These are phyloP conservation scores for Termitomyces sp. DNA, from an alignment of 1,284 basidiomycete species.

Conservation along the genomic window DNA sequence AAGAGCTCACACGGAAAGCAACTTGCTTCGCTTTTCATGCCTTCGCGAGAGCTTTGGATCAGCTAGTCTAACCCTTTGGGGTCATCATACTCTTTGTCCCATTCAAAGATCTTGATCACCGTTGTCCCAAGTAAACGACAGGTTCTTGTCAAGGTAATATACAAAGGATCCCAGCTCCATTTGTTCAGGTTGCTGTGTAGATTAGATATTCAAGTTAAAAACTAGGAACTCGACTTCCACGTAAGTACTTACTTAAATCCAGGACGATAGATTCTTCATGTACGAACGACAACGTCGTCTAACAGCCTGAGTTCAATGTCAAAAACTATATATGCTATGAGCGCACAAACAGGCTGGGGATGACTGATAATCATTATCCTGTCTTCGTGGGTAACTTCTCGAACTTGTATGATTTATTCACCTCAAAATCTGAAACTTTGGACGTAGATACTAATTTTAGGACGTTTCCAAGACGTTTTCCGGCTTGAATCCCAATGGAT, in stretches of 20 bases:
- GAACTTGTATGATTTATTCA: not conserved
- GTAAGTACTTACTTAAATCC: too few species aligned
- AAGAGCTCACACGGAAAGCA: constrained; percentile 15
- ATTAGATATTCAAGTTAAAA: not conserved
- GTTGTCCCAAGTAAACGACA: not conserved
- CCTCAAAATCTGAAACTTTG: not conserved
- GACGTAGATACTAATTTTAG: not conserved
- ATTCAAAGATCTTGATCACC: not conserved
- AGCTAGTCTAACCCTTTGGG: not conserved
- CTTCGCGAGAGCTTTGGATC: constrained; percentile 6
- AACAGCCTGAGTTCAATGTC: not conserved
- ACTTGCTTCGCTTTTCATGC: constrained; percentile 12
- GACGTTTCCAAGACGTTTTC: not conserved
- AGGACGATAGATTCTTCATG: not conserved
- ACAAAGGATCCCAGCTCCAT: not conserved
- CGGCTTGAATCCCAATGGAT: not conserved
- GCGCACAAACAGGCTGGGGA: not conserved
- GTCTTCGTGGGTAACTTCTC: not conserved
- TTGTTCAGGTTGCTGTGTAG: not conserved
- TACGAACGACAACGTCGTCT: not conserved
- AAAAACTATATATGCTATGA: not conserved
- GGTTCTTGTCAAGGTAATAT: not conserved
- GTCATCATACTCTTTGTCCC: too few species aligned
- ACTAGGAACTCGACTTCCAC: too few species aligned
- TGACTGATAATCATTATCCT: not conserved